phyloP scores from a whole-genome alignment of 1,284 basidiomycete species.

The Pyrrhoderma noxium region DNA sequence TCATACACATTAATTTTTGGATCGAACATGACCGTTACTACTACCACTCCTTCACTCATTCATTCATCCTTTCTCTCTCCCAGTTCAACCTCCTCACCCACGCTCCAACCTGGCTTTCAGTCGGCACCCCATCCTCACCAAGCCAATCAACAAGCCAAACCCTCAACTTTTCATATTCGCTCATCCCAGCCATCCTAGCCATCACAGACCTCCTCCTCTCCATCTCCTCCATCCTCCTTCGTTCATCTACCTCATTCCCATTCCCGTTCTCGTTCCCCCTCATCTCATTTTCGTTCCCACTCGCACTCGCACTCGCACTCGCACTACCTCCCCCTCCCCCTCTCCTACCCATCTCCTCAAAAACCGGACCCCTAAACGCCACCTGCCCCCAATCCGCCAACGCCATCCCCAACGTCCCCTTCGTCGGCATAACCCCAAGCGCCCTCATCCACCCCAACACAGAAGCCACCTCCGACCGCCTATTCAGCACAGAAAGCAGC shows the following conservation, averaged over 20 bases:
- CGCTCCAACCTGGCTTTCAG: slow-evolving; percentile 25
- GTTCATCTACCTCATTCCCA: not conserved
- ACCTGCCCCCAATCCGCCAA: slow-evolving; percentile 69
- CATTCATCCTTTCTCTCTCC: no score
- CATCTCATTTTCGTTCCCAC: not conserved
- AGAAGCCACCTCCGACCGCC: slow-evolving; percentile 56
- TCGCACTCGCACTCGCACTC: not conserved
- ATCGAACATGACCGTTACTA: no score
- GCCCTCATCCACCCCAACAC: slow-evolving; percentile 73
- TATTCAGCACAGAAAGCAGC: slow-evolving; percentile 48
- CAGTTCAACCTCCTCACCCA: slow-evolving; percentile 9
- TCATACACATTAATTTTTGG: no score
- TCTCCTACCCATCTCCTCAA: slow-evolving; percentile 34
- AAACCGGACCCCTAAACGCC: slow-evolving; percentile 48
- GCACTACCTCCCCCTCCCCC: not conserved
- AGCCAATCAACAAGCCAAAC: slow-evolving; percentile 68
- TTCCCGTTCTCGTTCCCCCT: not conserved
- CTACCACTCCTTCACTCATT: no score
- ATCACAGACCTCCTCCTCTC: no score
- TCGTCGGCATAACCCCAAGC: slow-evolving; percentile 45
- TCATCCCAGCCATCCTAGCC: slow-evolving; percentile 23
- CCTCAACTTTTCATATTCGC: slow-evolving; percentile 44
- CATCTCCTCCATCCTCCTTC: not conserved
- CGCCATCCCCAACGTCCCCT: slow-evolving; percentile 51
- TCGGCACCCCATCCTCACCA: slow-evolving; percentile 43